Percentiles rank a stretch among this genome's conserved stretches.
Evolutionary conservation across 495 filamentous ascomycete species (phyloP).

Genomic region (Xylaria sp.): DNA sequence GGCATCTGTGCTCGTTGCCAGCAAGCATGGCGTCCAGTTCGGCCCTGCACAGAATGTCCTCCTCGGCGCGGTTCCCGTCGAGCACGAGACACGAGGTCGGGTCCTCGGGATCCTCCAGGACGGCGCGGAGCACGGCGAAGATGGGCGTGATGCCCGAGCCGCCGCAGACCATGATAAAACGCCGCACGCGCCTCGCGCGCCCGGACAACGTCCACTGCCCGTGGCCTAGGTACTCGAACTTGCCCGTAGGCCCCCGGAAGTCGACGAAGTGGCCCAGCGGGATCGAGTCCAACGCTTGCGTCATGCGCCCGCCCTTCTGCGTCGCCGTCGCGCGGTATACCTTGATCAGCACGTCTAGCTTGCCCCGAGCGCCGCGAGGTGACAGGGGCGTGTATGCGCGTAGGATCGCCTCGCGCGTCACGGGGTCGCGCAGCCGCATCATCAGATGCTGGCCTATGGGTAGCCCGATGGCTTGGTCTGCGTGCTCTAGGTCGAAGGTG

Average conservation of each 20-base stretch:
- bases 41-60: constrained; percentile 83
- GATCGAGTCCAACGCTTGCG: constrained; percentile 76
- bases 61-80: constrained; percentile 78
- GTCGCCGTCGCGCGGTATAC: constrained; percentile 73
- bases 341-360: constrained; percentile 80
- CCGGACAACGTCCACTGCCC: constrained; percentile 71
- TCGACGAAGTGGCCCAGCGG: constrained; percentile 74
- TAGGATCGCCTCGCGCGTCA: constrained; percentile 74
- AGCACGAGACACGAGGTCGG: constrained; percentile 69
- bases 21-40: constrained; percentile 72
- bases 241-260: constrained; percentile 90
- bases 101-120: constrained; percentile 60
- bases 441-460: constrained; percentile 91
- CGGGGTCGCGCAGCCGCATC: constrained; percentile 78
- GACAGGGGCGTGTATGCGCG: constrained; percentile 91
- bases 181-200: constrained; percentile 62
- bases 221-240: constrained; percentile 79
- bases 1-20: constrained; percentile 61
- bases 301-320: constrained; percentile 82
- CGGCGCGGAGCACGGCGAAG: constrained; percentile 83
- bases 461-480: constrained; percentile 74
- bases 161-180: constrained; percentile 88
- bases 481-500: constrained; percentile 78
- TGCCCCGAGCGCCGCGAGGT: constrained; percentile 63
- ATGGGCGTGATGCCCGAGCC: constrained; percentile 93